These are phyloP conservation scores for Starmerella khaoyaiensis DNA, from an alignment of 805 yeast genomes.

Conservation along the genomic window DNA sequence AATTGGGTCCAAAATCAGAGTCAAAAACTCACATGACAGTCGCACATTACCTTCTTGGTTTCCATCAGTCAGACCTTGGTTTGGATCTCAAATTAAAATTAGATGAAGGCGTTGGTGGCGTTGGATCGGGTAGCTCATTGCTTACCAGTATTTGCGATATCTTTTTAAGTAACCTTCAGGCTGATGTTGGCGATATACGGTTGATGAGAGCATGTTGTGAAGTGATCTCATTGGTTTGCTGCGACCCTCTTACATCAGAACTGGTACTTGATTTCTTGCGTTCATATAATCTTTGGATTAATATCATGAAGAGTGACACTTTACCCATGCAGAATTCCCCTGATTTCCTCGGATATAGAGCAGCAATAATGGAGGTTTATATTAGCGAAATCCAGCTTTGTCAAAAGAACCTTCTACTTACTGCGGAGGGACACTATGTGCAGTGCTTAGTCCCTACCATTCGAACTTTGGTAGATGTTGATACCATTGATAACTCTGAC, in stretches of 20 bases:
- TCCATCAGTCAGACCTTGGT: conserved; percentile 34
- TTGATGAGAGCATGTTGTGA: conserved; percentile 33
- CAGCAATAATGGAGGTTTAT: conserved; percentile 48
- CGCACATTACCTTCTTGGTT: conserved; percentile 71
- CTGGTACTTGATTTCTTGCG: conserved; percentile 43
- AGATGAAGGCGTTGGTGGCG: conserved; percentile 36
- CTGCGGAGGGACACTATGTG: conserved; percentile 42
- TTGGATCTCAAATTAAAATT: conserved; percentile 37
- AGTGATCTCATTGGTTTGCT: conserved; percentile 48
- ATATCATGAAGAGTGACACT: conserved; percentile 33
- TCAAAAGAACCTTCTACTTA: conserved; percentile 34
- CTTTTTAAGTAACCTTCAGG: conserved; percentile 37
- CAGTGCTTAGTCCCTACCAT: conserved; percentile 31
- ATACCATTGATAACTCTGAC: conserved; percentile 33
- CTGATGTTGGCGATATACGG: conserved; percentile 34
- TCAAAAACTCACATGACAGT: conserved; percentile 35
- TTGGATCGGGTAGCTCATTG: conserved; percentile 42
- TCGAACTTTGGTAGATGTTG: conserved; percentile 31
- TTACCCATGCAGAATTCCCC: neutral
- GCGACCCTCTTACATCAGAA: conserved; percentile 41
- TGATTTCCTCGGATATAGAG: conserved; percentile 49
- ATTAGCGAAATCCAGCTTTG: conserved; percentile 61
- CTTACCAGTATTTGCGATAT: conserved; percentile 42
- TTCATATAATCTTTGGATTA: conserved; percentile 38
- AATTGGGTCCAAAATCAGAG: conserved; percentile 31